Evolutionary conservation across 1,284 basidiomycete species (phyloP).

Genomic region (Agroathelia rolfsii): DNA sequence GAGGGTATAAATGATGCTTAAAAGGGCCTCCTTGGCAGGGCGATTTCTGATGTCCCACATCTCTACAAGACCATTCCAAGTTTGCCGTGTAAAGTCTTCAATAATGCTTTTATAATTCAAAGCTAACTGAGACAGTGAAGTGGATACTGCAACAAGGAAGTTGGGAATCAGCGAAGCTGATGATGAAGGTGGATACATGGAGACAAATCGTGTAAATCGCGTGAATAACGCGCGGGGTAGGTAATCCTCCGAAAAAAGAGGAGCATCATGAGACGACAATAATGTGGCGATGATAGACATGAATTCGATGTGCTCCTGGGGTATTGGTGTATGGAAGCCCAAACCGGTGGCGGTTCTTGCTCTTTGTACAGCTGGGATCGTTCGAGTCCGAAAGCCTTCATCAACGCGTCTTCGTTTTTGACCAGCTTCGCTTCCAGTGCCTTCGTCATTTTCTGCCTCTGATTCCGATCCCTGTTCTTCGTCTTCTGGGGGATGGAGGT

Average conservation of each 20-base stretch:
- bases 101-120: conserved; percentile 60
- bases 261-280: conserved; percentile 47
- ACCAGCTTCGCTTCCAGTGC: conserved; percentile 24
- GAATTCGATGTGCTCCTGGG: conserved; percentile 62
- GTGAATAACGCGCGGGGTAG: conserved; percentile 47
- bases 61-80: conserved; percentile 56
- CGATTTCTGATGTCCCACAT: conserved; percentile 74
- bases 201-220: conserved; percentile 61
- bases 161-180: conserved; percentile 64
- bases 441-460: conserved; percentile 21
- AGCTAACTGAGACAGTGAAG: conserved; percentile 60
- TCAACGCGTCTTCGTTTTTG: conserved; percentile 18
- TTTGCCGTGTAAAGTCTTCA: conserved; percentile 42
- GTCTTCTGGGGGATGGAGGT: conserved; percentile 12
- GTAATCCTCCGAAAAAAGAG: conserved; percentile 35
- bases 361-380: no score
- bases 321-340: conserved; percentile 14
- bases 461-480: conserved; percentile 14
- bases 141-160: conserved; percentile 58
- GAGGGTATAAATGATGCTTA: conserved; percentile 59
- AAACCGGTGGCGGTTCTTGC: no score
- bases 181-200: conserved; percentile 37
- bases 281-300: conserved; percentile 59
- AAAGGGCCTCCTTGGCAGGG: conserved; percentile 53
- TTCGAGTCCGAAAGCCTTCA: conserved; percentile 14